These are phyloP conservation scores for Penicillium dipodomyicola DNA, from an alignment of 495 filamentous ascomycete genomes.

Conservation along the genomic window DNA sequence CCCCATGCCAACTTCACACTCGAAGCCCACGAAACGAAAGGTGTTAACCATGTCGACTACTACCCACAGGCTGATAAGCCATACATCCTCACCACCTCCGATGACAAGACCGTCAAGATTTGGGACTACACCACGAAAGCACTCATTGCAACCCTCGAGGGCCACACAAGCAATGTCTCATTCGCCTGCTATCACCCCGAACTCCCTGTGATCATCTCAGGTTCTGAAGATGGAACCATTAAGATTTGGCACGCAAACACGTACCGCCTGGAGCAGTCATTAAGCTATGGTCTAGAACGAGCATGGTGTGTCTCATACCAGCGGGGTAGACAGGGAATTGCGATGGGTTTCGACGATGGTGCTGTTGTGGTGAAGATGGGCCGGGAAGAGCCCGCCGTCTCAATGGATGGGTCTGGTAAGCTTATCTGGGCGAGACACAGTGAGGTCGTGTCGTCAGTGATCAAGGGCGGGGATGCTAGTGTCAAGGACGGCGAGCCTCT, in stretches of 20 bases:
- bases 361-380: constrained; percentile 98
- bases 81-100: constrained; percentile 93
- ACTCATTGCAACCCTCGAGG: constrained; percentile 92
- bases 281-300: constrained; percentile 92
- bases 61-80: constrained; percentile 96
- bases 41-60: constrained; percentile 97
- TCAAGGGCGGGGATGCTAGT: constrained; percentile 82
- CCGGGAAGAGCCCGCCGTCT: constrained; percentile 93
- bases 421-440: constrained; percentile 92
- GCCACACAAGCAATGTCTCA: constrained; percentile 97
- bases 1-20: constrained; percentile 88
- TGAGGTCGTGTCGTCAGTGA: constrained; percentile 89
- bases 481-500: constrained; percentile 88
- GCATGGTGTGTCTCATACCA: constrained; percentile 98
- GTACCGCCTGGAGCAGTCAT: constrained; percentile 89
- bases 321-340: constrained; percentile 86
- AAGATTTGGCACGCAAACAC: constrained; percentile 99
- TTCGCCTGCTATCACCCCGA: constrained; percentile 99
- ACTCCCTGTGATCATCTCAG: constrained; percentile 96
- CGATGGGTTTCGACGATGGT: constrained; percentile 96
- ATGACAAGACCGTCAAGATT: constrained; percentile 90
- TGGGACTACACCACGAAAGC: constrained; percentile 99
- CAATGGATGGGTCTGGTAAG: constrained; percentile 95
- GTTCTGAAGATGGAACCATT: constrained; percentile 94
- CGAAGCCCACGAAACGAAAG: constrained; percentile 97